Base-by-base conservation (phyloP, 495 filamentous ascomycete species). In the Pyronema omphalodes region DNA sequence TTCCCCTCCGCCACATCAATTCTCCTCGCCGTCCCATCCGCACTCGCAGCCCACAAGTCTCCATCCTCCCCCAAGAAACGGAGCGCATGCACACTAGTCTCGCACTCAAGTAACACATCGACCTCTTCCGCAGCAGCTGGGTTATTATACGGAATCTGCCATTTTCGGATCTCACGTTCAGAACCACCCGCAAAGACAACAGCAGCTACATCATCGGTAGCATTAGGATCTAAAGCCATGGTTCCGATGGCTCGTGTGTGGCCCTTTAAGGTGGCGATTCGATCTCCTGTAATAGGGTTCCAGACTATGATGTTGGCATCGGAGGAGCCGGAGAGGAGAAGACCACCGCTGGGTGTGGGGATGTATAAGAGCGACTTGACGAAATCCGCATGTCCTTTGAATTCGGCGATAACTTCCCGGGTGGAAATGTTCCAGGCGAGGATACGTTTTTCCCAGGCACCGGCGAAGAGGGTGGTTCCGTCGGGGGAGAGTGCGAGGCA, bases 361-460 rank as follows among this genome's bases (percentile, higher is more conserved):
- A 72, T 56, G 46, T 62, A 67, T 12, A 79, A 66, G 0, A 95
- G 70, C 5, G 81, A 73, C 66, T 89, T 93, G 52, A 98, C 84
- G 62, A 98, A 98, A 64, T 98, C 91, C 0, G 77, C 72, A 64
- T 98, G 91, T 9, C 86, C 91, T 40, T 71, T 73, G 64, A 83
- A 91, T 51, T 72, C 78, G 44, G 67, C 71, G 9, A 68, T 69
- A 0, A 68, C 72, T 9, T 71, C 60, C 19, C 71, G 70, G 2
- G 77, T 78, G 15, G 69, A 60, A 37, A 79, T 70, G 58, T 82
- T 73, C 84, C 84, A 94, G 35, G 84, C 83, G 79, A 81, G 94
- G 41, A 96, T 75, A 18, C 74, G 71, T 67, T 93, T 94, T 71
- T 98, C 88, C 91, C 91, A 98, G 57, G 81, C 85, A 19, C 87